A percentile compares a stretch with the other conserved stretches of the same genome.
Conservation (phyloP, 441 rosid genomes). For the Adansonia madagascariensis region DNA sequence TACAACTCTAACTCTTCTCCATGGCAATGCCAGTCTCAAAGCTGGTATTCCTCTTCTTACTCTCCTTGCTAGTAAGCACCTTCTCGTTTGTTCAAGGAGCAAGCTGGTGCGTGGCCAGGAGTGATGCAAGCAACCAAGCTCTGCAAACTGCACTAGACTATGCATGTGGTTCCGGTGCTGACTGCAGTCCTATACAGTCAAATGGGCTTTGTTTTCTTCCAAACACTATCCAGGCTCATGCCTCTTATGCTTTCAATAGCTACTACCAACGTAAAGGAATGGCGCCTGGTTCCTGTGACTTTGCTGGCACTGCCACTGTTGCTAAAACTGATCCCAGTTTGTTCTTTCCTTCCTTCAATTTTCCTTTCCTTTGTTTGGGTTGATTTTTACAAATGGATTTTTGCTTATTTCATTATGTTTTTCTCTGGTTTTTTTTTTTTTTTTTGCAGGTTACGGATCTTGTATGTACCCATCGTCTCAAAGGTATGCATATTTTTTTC, state of each 20-base stretch:
- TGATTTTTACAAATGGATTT: background rate
- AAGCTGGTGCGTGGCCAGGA: slow-evolving; percentile 86
- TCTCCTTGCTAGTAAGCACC: slow-evolving; percentile 25
- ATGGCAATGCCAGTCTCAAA: slow-evolving; percentile 37
- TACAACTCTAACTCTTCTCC: slow-evolving; percentile 35
- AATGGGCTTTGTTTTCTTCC: slow-evolving; percentile 79
- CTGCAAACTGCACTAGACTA: slow-evolving; percentile 74
- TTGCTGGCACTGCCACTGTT: slow-evolving; percentile 71
- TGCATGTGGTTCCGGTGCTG: slow-evolving; percentile 83
- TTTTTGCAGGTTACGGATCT: slow-evolving; percentile 79
- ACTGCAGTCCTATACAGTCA: slow-evolving; percentile 64
- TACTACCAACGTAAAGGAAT: slow-evolving; percentile 66
- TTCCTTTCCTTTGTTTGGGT: background rate
- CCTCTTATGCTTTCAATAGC: slow-evolving; percentile 90
- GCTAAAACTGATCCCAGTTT: slow-evolving; percentile 84
- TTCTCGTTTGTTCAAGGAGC: slow-evolving; percentile 26
- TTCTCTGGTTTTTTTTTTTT: background rate
- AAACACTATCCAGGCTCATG: slow-evolving; percentile 71
- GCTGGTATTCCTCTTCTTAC: slow-evolving; percentile 17
- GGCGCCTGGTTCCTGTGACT: slow-evolving; percentile 90
- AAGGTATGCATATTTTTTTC: slow-evolving; percentile 45
- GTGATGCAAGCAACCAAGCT: slow-evolving; percentile 63
- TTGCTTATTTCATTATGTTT: background rate
- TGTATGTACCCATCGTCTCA: slow-evolving; percentile 79
- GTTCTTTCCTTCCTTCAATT: slow-evolving; percentile 12